A percentile compares a stretch with the other conserved stretches of the same genome.
Conservation (phyloP, 2,329 filamentous ascomycete genomes). For the Sarocladium oryzae region DNA sequence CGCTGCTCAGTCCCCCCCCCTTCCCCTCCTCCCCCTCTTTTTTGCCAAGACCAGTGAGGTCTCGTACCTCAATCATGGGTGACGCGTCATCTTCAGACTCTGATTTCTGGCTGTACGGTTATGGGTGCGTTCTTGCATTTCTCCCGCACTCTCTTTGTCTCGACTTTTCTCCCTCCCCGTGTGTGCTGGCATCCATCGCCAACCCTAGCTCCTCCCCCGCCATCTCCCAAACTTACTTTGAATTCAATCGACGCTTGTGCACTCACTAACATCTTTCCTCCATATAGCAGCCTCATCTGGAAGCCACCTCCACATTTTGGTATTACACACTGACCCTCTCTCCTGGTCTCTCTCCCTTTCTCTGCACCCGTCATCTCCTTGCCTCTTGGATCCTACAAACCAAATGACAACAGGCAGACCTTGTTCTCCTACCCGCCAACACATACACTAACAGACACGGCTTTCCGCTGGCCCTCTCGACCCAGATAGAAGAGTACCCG, state of each 20-base stretch:
- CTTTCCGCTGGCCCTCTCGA: conserved; percentile 4
- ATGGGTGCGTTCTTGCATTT: conserved; percentile 57
- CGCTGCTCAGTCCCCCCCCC: neutral
- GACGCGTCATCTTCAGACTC: conserved; percentile 9
- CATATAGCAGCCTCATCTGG: conserved; percentile 84
- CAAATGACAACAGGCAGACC: neutral
- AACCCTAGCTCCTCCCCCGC: neutral
- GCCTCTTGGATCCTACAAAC: neutral
- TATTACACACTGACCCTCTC: conserved; percentile 34
- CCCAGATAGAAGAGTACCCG: conserved; percentile 74
- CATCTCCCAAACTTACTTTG: neutral
- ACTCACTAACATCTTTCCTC: conserved; percentile 5
- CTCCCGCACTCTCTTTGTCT: conserved; percentile 1
- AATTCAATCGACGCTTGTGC: neutral
- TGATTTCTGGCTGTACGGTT: conserved; percentile 97
- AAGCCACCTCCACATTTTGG: conserved; percentile 95
- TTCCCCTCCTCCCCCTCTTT: neutral
- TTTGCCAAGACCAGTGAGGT: neutral
- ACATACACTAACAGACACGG: conserved; percentile 6
- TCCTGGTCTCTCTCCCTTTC: neutral
- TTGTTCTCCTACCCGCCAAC: too few relatives aligned
- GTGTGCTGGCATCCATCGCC: neutral
- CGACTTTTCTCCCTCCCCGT: conserved; percentile 4
- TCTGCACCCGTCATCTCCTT: neutral
- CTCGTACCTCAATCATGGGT: conserved; percentile 5